A percentile compares a stretch with the other conserved stretches of the same genome.
phyloP scores from a whole-genome alignment of 441 rosid genomes.

The Syzygium malaccense region DNA sequence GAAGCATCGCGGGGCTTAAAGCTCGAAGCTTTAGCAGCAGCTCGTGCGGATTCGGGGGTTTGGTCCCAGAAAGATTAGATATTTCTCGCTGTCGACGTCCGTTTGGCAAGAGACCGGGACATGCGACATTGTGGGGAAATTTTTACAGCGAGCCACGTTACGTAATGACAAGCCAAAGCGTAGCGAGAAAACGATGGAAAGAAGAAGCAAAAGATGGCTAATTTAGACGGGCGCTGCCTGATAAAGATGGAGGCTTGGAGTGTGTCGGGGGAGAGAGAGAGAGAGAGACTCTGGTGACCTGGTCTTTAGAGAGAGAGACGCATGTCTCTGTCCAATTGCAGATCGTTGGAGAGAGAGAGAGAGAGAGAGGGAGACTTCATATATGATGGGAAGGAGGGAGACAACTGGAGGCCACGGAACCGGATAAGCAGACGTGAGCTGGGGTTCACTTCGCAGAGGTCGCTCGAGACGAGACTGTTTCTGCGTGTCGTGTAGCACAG shows the following conservation, averaged over 20 bases:
- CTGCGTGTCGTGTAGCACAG: background rate
- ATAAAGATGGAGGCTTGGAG: background rate
- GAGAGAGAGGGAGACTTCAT: background rate
- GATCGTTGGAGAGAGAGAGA: background rate
- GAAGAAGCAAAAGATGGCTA: background rate
- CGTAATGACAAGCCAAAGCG: background rate
- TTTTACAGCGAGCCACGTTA: background rate
- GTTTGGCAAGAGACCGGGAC: background rate
- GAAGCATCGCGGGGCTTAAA: background rate
- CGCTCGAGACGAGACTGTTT: background rate
- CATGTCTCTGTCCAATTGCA: background rate
- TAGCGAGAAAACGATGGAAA: background rate
- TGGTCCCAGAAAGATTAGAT: background rate
- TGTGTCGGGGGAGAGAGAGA: background rate
- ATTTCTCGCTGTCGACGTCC: background rate
- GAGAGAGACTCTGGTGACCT: background rate
- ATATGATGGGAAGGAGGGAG: background rate
- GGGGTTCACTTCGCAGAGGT: background rate
- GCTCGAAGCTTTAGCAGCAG: constrained; percentile 8
- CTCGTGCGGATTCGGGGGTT: constrained; percentile 3
- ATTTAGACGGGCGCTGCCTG: background rate
- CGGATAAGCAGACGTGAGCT: background rate
- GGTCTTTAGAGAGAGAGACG: background rate
- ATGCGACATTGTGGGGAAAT: background rate
- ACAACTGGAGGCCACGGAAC: background rate